These are phyloP conservation scores for Lactarius hengduanensis DNA, from an alignment of 768 basidiomycete genomes.

Conservation along the genomic window DNA sequence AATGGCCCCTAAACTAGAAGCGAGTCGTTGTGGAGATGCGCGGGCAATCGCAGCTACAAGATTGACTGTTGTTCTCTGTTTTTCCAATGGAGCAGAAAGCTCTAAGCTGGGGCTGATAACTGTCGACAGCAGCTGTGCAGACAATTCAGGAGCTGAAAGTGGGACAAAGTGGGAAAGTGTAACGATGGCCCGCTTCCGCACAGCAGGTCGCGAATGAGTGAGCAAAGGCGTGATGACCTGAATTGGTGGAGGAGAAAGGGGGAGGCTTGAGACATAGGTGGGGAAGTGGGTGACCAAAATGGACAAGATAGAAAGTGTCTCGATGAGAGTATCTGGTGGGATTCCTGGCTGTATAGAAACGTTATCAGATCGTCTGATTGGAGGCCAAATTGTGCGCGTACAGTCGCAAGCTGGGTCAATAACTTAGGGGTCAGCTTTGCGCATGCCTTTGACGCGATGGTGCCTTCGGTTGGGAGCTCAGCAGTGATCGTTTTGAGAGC, in stretches of 20 bases:
- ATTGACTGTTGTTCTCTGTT: slow-evolving; percentile 74
- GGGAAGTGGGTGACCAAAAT: slow-evolving; percentile 88
- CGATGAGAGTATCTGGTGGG: slow-evolving; percentile 78
- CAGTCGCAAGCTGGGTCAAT: slow-evolving; percentile 74
- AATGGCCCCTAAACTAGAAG: slow-evolving; percentile 57
- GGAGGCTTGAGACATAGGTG: slow-evolving; percentile 54
- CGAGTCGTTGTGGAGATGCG: slow-evolving; percentile 66
- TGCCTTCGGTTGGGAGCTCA: slow-evolving; percentile 81
- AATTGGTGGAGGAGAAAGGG: slow-evolving; percentile 58
- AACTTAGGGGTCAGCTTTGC: slow-evolving; percentile 83
- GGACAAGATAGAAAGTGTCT: slow-evolving; percentile 81
- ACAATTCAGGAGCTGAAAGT: slow-evolving; percentile 61
- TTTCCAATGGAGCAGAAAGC: slow-evolving; percentile 54
- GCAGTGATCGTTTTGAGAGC: slow-evolving; percentile 94
- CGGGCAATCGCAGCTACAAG: slow-evolving; percentile 79
- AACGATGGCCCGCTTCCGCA: slow-evolving; percentile 89
- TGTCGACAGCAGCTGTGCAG: slow-evolving; percentile 55
- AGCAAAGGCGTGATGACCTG: slow-evolving; percentile 68
- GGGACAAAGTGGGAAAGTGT: slow-evolving; percentile 84
- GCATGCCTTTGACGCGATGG: slow-evolving; percentile 75
- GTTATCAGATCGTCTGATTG: not conserved
- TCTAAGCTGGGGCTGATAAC: slow-evolving; percentile 61
- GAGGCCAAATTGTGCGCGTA: slow-evolving; percentile 33
- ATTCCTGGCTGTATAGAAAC: slow-evolving; percentile 50
- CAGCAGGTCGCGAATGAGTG: slow-evolving; percentile 74